Evolutionary conservation across 495 filamentous ascomycete species (phyloP).

Genomic region (Aspergillus bridgeri): DNA sequence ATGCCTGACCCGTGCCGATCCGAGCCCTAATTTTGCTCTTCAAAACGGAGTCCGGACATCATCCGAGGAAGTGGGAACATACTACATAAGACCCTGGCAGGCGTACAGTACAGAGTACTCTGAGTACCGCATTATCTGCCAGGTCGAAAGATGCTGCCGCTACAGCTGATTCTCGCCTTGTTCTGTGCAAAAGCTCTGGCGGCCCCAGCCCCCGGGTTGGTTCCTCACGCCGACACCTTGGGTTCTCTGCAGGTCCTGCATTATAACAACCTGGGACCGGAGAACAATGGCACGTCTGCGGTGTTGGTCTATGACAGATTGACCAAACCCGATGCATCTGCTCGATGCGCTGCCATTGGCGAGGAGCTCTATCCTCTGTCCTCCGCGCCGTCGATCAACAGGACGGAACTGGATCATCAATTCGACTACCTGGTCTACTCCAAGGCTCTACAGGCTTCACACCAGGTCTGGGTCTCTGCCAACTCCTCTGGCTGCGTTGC

Average conservation of each 20-base stretch:
- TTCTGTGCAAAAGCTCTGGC: slow-evolving; percentile 8
- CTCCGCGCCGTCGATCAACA: slow-evolving; percentile 6
- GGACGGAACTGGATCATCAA: slow-evolving; percentile 26
- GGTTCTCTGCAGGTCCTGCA: slow-evolving; percentile 24
- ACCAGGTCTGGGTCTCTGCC: slow-evolving; percentile 19
- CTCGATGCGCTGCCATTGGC: slow-evolving; percentile 23
- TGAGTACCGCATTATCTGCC: background rate
- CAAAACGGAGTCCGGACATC: too few relatives aligned
- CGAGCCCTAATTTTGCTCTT: too few relatives aligned
- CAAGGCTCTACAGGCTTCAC: slow-evolving; percentile 11
- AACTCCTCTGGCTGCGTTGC: slow-evolving; percentile 11
- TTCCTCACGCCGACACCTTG: slow-evolving; percentile 12
- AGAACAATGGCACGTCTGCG: slow-evolving; percentile 30
- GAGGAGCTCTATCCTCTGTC: slow-evolving; percentile 21
- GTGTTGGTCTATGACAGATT: slow-evolving; percentile 20
- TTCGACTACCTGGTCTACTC: slow-evolving; percentile 26
- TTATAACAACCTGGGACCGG: slow-evolving; percentile 29
- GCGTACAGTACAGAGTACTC: too few relatives aligned
- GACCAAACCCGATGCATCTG: slow-evolving; percentile 11
- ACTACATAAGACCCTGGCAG: too few relatives aligned
- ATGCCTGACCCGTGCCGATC: too few relatives aligned
- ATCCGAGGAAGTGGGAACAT: too few relatives aligned
- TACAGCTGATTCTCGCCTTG: background rate
- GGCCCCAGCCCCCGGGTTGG: slow-evolving; percentile 6
- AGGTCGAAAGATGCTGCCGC: background rate